phyloP scores from a whole-genome alignment of 257 asterid genomes.

The Nicotiana undulata region DNA sequence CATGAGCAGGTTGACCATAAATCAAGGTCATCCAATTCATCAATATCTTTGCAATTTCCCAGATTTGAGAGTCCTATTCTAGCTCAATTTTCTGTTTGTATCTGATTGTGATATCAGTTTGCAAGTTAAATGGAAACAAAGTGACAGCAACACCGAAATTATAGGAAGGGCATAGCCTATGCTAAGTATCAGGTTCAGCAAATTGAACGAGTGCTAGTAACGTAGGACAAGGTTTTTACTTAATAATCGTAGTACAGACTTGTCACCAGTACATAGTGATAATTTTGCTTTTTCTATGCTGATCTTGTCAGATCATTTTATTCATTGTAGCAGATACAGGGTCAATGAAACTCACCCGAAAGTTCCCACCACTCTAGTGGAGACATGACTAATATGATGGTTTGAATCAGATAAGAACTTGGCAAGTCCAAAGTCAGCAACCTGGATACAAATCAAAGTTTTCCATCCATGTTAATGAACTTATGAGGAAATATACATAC shows the following conservation, averaged over 20 bases:
- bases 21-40: neutral
- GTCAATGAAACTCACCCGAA: constrained; percentile 16
- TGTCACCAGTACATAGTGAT: neutral
- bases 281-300: neutral
- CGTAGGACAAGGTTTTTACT: neutral
- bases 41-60: neutral
- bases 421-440: constrained; percentile 25
- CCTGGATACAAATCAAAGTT: constrained; percentile 4
- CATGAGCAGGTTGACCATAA: neutral
- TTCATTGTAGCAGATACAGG: neutral
- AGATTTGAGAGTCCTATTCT: neutral
- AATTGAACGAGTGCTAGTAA: neutral
- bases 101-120: neutral
- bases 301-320: neutral
- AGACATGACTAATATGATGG: constrained; percentile 12
- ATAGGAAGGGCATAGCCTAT: neutral
- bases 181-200: neutral
- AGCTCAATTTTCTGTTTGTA: neutral
- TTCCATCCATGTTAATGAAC: neutral
- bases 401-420: constrained; percentile 8
- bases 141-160: neutral
- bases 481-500: neutral
- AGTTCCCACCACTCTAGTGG: constrained; percentile 23
- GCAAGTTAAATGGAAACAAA: neutral
- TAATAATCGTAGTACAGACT: neutral